Evolutionary conservation across 2,329 filamentous ascomycete genomes (phyloP), one percentile per base, ranked within the genome.

Genomic region (Sporothrix protearum): DNA sequence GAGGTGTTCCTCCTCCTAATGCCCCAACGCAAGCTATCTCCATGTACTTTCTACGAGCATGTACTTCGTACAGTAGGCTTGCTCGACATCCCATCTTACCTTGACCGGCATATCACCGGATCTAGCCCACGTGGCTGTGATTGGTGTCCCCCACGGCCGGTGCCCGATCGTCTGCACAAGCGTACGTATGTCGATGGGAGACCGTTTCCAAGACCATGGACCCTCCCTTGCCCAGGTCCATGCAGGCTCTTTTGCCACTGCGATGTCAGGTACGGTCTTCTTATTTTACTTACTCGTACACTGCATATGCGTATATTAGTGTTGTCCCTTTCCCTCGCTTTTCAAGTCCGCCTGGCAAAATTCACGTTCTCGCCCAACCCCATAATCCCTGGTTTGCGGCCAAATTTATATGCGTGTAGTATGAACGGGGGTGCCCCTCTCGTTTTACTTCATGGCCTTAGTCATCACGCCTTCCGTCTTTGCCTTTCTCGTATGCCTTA

Each of bases 351-450:
- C 10, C 36, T 28, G 10, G 12, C n/a, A 16, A 30, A 8, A 59
- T 59, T 30, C 55, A 59, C 5, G 14, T 30, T 33, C 14, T 30
- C 1, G 1, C 25, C 30, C 19, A n/a, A 22, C 30, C 30, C 30
- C 30, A 59, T 59, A n/a, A n/a, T n/a, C n/a, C n/a, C n/a, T n/a
- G n/a, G n/a, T 39, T 59, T 39, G 59, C 22, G 36, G 59, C 59
- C 45, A 22, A 39, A 59, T 59, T n/a, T 59, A 39, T n/a, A n/a
- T n/a, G n/a, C n/a, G n/a, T n/a, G n/a, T n/a, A n/a, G n/a, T n/a
- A n/a, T n/a, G n/a, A n/a, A n/a, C n/a, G n/a, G n/a, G n/a, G n/a
- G n/a, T n/a, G n/a, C n/a, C n/a, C n/a, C n/a, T n/a, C n/a, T n/a
- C n/a, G n/a, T n/a, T n/a, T n/a, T n/a, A n/a, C n/a, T n/a, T n/a